These are phyloP conservation scores for Rhodotorula graminis DNA, from an alignment of 768 basidiomycete species.

Conservation along the genomic window DNA sequence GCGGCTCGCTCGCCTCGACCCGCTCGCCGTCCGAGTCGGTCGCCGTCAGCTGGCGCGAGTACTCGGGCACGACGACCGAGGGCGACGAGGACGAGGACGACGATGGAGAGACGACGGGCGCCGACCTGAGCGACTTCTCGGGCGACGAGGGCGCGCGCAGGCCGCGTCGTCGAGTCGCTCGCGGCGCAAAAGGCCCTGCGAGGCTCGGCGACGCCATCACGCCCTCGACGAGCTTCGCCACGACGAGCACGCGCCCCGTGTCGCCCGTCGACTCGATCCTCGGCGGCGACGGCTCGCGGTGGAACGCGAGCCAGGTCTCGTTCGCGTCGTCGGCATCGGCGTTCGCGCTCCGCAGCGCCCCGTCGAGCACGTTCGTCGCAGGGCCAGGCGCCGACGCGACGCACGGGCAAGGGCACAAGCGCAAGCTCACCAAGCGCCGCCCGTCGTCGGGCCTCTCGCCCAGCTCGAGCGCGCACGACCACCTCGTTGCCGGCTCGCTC, in stretches of 20 bases:
- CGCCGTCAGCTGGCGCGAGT: constrained; percentile 18
- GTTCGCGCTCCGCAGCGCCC: not conserved
- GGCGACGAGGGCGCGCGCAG: constrained; percentile 9
- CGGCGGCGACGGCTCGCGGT: constrained; percentile 4
- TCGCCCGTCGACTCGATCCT: constrained; percentile 34
- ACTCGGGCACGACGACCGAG: constrained; percentile 18
- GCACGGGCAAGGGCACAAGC: not conserved
- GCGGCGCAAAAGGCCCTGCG: not conserved
- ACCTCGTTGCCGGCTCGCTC: not conserved
- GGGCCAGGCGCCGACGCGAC: not conserved
- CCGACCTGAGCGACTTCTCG: constrained; percentile 20
- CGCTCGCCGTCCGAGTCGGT: not conserved
- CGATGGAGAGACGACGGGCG: constrained; percentile 13
- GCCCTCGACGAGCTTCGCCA: constrained; percentile 1
- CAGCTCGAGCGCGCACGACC: not conserved
- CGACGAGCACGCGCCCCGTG: not conserved
- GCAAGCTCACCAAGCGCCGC: constrained; percentile 10
- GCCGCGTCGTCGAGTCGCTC: not conserved
- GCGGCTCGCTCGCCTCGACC: not conserved
- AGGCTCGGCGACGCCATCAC: not conserved
- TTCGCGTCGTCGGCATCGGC: constrained; percentile 23
- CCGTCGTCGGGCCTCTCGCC: not conserved
- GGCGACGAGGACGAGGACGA: constrained; percentile 12
- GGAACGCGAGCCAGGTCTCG: constrained; percentile 25
- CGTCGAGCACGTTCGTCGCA: not conserved